phyloP scores from a whole-genome alignment of 1,284 basidiomycete species.

The Melampsora larici-populina region DNA sequence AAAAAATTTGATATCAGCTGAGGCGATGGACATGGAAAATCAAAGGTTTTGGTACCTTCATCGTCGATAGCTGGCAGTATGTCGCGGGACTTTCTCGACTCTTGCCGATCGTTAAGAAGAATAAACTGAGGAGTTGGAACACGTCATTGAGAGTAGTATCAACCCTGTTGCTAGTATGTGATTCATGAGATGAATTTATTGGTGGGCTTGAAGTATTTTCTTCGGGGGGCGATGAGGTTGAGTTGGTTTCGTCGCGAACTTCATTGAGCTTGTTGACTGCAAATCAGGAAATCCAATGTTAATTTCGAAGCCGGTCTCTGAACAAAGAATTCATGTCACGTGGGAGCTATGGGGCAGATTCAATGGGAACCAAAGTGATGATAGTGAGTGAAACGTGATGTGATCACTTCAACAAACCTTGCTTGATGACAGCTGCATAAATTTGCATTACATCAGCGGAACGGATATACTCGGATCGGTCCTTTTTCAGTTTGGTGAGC shows the following conservation, averaged over 20 bases:
- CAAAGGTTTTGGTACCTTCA: constrained; percentile 67
- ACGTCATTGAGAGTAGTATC: constrained; percentile 90
- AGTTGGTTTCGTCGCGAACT: constrained; percentile 65
- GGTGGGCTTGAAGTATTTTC: constrained; percentile 33
- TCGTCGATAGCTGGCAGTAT: constrained; percentile 88
- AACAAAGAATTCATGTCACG: constrained; percentile 2
- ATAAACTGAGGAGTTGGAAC: constrained; percentile 62
- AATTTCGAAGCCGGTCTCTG: not conserved
- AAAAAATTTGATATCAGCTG: not conserved
- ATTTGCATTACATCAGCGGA: constrained; percentile 87
- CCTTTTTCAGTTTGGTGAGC: constrained; percentile 76
- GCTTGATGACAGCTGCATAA: constrained; percentile 90
- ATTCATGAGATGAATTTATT: constrained; percentile 34
- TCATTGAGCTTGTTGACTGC: constrained; percentile 87
- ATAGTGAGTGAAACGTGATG: not conserved
- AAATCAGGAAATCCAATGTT: not conserved
- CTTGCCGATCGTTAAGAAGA: constrained; percentile 67
- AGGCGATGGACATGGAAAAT: constrained; percentile 7
- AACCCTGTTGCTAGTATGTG: constrained; percentile 64
- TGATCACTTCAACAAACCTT: constrained; percentile 59
- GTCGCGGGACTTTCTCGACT: constrained; percentile 85
- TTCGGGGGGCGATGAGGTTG: constrained; percentile 22
- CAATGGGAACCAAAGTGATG: not conserved
- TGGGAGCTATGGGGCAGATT: constrained; percentile 12
- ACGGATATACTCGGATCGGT: constrained; percentile 82